phyloP scores from a whole-genome alignment of 2,329 filamentous ascomycete genomes.

The Aspergillus neoniger region DNA sequence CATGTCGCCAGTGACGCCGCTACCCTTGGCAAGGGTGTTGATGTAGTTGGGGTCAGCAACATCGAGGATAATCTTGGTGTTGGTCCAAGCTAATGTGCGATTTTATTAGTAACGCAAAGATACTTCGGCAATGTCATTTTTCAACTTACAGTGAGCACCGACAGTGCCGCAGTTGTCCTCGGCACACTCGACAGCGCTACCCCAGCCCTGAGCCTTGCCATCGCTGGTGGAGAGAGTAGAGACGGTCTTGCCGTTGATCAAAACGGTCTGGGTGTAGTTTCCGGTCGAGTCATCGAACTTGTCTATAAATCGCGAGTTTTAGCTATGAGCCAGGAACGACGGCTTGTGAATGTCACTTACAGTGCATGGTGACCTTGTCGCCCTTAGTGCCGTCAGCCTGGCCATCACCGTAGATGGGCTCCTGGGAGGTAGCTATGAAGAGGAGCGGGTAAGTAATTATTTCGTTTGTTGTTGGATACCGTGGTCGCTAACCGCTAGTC shows the following conservation, averaged over 20 bases:
- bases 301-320: constrained; percentile 19
- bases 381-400: constrained; percentile 25
- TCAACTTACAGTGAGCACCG: constrained; percentile 38
- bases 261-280: constrained; percentile 29
- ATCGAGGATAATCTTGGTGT: constrained; percentile 44
- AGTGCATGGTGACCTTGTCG: constrained; percentile 47
- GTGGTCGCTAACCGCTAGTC: constrained; percentile 17
- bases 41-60: constrained; percentile 36
- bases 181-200: constrained; percentile 46
- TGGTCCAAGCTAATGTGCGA: constrained; percentile 35
- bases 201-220: constrained; percentile 48
- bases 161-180: constrained; percentile 45
- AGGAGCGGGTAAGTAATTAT: neutral
- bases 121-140: neutral
- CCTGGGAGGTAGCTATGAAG: constrained; percentile 22
- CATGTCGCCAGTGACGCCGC: constrained; percentile 46
- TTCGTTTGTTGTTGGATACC: neutral
- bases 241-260: constrained; percentile 41
- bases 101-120: neutral
- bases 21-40: constrained; percentile 39
- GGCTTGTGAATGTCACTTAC: constrained; percentile 10
- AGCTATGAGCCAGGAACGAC: neutral
- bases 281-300: constrained; percentile 58
- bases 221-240: constrained; percentile 50
- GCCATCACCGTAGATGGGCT: constrained; percentile 35